Evolutionary conservation across 2,329 filamentous ascomycete species (phyloP), one percentile per base, ranked within the genome.

Genomic region (Apiospora hydei): DNA sequence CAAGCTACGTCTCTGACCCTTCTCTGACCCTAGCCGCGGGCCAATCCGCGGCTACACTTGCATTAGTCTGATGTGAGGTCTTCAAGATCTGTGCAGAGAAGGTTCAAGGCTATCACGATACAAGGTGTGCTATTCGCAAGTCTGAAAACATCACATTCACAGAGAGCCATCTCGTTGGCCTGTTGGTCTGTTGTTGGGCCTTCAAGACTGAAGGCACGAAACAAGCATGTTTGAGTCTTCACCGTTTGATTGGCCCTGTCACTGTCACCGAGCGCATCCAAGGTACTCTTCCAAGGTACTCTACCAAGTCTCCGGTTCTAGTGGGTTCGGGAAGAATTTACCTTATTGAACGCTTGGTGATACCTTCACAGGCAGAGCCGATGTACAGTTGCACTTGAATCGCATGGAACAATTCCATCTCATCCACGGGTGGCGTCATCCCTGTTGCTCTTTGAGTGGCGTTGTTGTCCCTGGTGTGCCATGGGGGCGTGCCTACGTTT

Each of bases 211-310:
- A 64, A 49, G 57, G 57, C 57, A 41, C 57, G 57, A 64, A 64
- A 64, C 57, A 64, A 64, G 30, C 57, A 64, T 64, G 57, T 64
- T 64, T 64, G 57, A 64, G 34, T 34, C 21, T 64, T 30, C n/a
- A 13, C 57, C 10, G 6, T 8, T 13, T 64, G 34, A 64, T 64
- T 64, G 57, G 57, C n/a, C 34, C 57, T 24, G 5, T 41, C 18
- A 1, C 21, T 24, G 21, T n/a, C 18, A 41, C 57, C 57, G 57
- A 64, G 57, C 57, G 18, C 57, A 64, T n/a, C 34, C 57, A 24
- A 64, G 34, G 57, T 64, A 64, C 57, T 41, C 30, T 41, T 10
- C 21, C 18, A 64, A n/a, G 57, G 26, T 64, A 64, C 57, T 41
- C 30, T 41, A 10, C 21, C 18, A 64, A n/a, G 57, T 64, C 30